Percentiles rank a stretch among this genome's conserved stretches.
These are phyloP conservation scores for Cladosporium sp. DNA, from an alignment of 2,329 filamentous ascomycete species.

Conservation along the genomic window DNA sequence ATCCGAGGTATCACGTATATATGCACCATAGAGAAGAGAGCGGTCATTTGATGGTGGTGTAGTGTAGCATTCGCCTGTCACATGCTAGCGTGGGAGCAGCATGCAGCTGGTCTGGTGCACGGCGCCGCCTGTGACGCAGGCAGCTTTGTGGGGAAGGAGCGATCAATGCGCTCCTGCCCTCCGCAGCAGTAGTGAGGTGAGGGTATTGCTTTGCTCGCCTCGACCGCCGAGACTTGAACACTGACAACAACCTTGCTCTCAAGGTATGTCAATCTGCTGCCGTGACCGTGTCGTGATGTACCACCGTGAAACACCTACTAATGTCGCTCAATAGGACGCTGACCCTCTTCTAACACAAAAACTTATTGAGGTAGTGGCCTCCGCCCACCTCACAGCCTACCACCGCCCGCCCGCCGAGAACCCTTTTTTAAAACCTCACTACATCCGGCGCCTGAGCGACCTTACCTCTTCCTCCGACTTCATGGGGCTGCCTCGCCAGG, in stretches of 20 bases:
- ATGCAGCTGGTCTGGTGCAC: slow-evolving; percentile 5
- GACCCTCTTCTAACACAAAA: neutral
- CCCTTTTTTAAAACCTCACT: no score
- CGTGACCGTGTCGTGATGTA: neutral
- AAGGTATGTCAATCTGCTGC: neutral
- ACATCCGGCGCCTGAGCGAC: neutral
- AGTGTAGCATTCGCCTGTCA: neutral
- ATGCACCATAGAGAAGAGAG: no score
- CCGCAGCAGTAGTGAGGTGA: no score
- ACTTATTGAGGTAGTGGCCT: neutral
- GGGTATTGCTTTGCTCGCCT: neutral
- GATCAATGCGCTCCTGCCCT: slow-evolving; percentile 1
- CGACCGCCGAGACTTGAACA: no score
- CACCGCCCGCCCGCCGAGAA: neutral
- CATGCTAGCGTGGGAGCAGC: slow-evolving; percentile 1
- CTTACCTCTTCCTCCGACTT: neutral
- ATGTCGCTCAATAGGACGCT: neutral
- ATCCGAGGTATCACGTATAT: no score
- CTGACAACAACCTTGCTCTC: neutral
- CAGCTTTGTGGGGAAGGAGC: slow-evolving; percentile 10
- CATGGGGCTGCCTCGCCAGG: slow-evolving; percentile 25
- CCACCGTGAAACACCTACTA: neutral
- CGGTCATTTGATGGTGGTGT: neutral
- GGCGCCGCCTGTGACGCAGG: slow-evolving; percentile 5
- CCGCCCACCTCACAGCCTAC: neutral